Evolutionary conservation across 75 land plant species (phyloP), one percentile per base, ranked within the genome.

Genomic region (Ceratopteris richardii): DNA sequence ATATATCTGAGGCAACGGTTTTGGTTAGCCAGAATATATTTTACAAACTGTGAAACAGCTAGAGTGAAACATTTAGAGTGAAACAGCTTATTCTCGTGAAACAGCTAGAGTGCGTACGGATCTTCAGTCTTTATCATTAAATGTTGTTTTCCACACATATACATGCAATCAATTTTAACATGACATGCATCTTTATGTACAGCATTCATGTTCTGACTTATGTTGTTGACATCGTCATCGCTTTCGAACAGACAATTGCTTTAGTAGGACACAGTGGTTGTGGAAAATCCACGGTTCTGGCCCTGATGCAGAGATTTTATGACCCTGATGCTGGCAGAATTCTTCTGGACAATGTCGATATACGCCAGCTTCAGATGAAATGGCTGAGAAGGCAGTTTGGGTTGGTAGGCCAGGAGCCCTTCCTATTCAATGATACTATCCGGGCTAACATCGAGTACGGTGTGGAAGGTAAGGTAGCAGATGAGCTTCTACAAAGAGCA

Each of bases 191-290:
- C 9, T 33, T 33, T 33, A 4, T 33, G 37, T 4, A 33, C 3
- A 9, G 7, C 3, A 9, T 33, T 9, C 37, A 33, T 33, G 37
- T 4, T 3, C 37, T 33, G 37, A 33, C 9, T 33, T 3, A 33
- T 33, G 9, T 33, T 33, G 37, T 4, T 33, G 37, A 22, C 12
- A 4, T 55, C 7, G 57, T 55, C 6, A 22, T 22, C 7, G 3
- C 9, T 33, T 33, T 9, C 9, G 7, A 33, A 33, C 97, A 90
- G 66, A 95, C 99, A 2, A 73, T 95, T 5, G 99, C 99, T 29
- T 85, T 95, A 28, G 99, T 95, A 9, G 99, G 99, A 29, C 83
- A 84, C 25, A 76, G 97, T 46, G 99, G 99, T 31, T 95, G 97
- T 31, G 99, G 99, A 23, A 95, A 90, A 51, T 90, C 93, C 74